Evolutionary conservation across 1,284 basidiomycete species (phyloP), one percentile per base, ranked within the genome.

Genomic region (Puccinia novopanici): DNA sequence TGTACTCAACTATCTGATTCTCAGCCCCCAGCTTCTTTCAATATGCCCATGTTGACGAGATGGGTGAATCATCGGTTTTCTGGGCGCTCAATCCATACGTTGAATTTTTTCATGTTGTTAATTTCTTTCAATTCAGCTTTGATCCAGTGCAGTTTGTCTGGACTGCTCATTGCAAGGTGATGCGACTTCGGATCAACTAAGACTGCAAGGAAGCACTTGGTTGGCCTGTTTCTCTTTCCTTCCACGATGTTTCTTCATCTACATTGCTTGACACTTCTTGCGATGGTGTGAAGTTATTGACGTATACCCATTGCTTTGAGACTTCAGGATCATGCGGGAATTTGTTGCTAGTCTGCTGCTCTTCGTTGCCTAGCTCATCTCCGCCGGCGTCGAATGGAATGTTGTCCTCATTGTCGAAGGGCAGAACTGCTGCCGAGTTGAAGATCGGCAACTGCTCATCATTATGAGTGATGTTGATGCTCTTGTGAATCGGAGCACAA

Each of bases 1-100:
- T 81, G 57, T 79, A 81, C 48, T 73, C 48, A 10, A 34, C 19
- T 15, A 72, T 19, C 37, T 54, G n/a, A 37, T 74, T 80, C 10
- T 63, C 22, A 13, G 50, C 24, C 9, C 65, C 48, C 27, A 40
- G 22, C 40, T 81, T 81, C 30, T 27, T 24, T 30, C 24, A 6
- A 27, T 27, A 65, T 19, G 61, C 65, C 40, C 65, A 67, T 17
- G 65, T 67, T 6, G 65, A 22, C 2, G 65, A 3, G 8, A 67
- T 67, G 10, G 65, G 65, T 2, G 15, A 3, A n/a, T 57, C 55
- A 5, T 57, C 55, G 17, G 55, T 8, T 10, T 6, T 17, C 2
- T n/a, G 65, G 65, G 2, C 65, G 6, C 34, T 48, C 65, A 45
- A 48, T 24, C 65, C 65, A 67, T 3, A 45, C 40, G 2, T n/a